Conservation (phyloP, 306 rosid genomes). For the Ormosia emarginata region DNA sequence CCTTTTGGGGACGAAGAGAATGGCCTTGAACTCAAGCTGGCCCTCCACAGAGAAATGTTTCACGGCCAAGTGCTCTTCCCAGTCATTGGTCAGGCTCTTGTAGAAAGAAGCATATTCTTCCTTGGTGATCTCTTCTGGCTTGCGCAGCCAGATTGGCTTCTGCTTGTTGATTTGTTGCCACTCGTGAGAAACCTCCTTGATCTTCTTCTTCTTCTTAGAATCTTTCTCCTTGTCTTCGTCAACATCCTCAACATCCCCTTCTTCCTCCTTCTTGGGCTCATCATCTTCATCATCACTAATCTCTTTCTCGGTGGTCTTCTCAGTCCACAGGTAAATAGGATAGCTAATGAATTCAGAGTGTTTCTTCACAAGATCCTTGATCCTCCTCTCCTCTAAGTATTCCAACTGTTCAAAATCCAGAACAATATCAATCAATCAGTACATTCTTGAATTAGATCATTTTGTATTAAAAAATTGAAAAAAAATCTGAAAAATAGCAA, state of each 20-base stretch:
- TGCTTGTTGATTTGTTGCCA: constrained; percentile 76
- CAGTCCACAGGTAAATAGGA: constrained; percentile 66
- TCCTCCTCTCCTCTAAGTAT: constrained; percentile 64
- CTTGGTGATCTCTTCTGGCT: constrained; percentile 69
- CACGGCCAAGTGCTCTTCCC: constrained; percentile 75
- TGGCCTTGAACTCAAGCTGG: constrained; percentile 71
- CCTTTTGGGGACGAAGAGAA: constrained; percentile 64
- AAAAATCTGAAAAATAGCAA: too few species aligned
- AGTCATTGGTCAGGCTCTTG: constrained; percentile 71
- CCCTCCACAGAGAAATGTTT: constrained; percentile 76
- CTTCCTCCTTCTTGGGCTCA: constrained; percentile 64
- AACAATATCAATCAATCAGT: not conserved
- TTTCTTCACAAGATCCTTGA: constrained; percentile 75
- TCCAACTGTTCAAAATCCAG: constrained; percentile 42
- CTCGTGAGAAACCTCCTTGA: constrained; percentile 65
- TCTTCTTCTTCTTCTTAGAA: constrained; percentile 61
- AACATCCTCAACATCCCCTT: constrained; percentile 55
- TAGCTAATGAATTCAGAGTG: constrained; percentile 72
- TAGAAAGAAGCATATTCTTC: constrained; percentile 72
- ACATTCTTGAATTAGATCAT: too few species aligned
- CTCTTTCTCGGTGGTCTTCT: constrained; percentile 68
- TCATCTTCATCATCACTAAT: constrained; percentile 71
- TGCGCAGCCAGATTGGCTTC: constrained; percentile 74
- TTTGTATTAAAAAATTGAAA: too few species aligned
- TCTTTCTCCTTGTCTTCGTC: constrained; percentile 57